Evolutionary conservation across 1,139 yeast genomes (phyloP), one percentile per base, ranked within the genome.

Genomic region (Protomyces pachydermus): DNA sequence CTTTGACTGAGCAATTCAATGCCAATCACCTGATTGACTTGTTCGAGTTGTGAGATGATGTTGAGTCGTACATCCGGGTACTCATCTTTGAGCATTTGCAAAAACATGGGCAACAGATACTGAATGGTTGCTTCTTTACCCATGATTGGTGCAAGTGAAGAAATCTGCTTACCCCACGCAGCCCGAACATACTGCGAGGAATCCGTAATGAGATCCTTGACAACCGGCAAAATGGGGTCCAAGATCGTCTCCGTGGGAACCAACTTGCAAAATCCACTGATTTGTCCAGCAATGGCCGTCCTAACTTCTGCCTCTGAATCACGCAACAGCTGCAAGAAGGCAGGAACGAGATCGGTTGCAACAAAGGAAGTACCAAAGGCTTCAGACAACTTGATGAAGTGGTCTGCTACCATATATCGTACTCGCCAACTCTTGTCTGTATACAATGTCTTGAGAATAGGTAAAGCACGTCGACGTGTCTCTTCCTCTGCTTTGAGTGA

Each of bases 391-490:
- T 81, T 80, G 71, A 86, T 88, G 73, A 90, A 91, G 72, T 91
- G 82, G 74, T 91, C 97, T 34, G 98, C 97, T 34, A 96, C 96
- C 84, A 95, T 91, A 77, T 93, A 95, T 72, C 98, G 84, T 65
- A 95, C 98, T 75, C 98, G 86, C 99, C 99, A 95, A 72, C 96
- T 88, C 76, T 90, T 91, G 77, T 95, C 98, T 69, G 81, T 82
- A 68, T 89, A 86, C 69, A 95, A 81, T 69, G 84, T 84, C 65
- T 70, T 69, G 34, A 74, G 69, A 38, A 71, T 67, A 42, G 68
- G 69, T 1, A 54, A 60, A 3, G 68, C 53, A 18, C 68, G 58
- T 38, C 67, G 67, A 38, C 66, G 68, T 20, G 67, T 65, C 45
- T 66, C 69, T 20, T 68, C 66, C 58, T 72, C 72, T 20, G 71